Evolutionary conservation across 1,139 yeast species (phyloP), one percentile per base, ranked within the genome.

Genomic region (Yamadazyma mexicana): DNA sequence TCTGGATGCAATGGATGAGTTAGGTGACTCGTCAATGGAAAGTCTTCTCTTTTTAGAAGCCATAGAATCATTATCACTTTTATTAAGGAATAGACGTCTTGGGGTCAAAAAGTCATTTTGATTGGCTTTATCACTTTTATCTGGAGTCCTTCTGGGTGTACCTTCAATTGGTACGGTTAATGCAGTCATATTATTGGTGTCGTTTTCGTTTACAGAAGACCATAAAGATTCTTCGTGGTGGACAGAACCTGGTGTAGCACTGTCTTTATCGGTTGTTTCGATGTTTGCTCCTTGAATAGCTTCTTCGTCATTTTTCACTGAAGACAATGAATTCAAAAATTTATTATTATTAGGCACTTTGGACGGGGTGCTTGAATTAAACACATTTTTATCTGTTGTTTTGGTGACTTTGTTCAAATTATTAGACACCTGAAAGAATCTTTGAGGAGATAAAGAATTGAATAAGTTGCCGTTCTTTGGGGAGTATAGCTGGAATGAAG

Each of bases 401-500:
- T 40, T 47, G 15, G 33, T 34, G 8, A 42, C 48, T 36, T 49
- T 52, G 35, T 45, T 51, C 37, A 61, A 45, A 34, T 49, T 54
- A 33, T 54, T 55, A 4, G 62, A 51, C 9, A 46, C 51, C 42
- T 59, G 62, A 43, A 68, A 59, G 41, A 67, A 61, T 37, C 64
- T 51, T 40, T 63, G 69, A 1, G 75, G 75, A n/a, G 74, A 66
- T 11, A 65, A 54, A 3, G 63, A 47, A 38, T 55, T 52, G 24
- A 63, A 34, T 31, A 47, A 34, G 35, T 43, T 51, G 32, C 56
- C 28, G 38, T 54, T 57, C 35, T 64, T 41, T 1, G 76, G 75
- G 4, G 74, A 63, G 38, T 62, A 58, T 48, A 70, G 66, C 35
- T 61, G 66, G 50, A 70, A 69, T 5, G 73, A 64, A 3, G 77